These are phyloP conservation scores for Hygrophoropsis aurantiaca DNA, from an alignment of 768 basidiomycete genomes.

Conservation along the genomic window DNA sequence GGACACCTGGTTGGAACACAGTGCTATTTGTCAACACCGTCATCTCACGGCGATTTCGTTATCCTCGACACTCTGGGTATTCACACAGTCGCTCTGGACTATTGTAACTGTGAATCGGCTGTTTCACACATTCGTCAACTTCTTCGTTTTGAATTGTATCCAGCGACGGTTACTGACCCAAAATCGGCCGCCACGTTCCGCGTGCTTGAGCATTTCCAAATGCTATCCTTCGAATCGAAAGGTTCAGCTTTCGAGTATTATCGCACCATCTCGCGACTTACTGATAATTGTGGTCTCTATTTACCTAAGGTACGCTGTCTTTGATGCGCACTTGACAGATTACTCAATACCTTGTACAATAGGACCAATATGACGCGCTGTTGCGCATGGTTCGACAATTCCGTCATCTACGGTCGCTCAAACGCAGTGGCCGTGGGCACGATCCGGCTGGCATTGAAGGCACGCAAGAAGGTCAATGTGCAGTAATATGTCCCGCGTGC, in stretches of 20 bases:
- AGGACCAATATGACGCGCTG: slow-evolving; percentile 16
- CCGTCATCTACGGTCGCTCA: slow-evolving; percentile 21
- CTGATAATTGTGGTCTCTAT: no score
- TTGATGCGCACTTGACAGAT: no score
- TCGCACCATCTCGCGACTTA: slow-evolving; percentile 18
- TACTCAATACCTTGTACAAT: no score
- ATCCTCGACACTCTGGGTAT: slow-evolving; percentile 23
- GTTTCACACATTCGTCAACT: slow-evolving; percentile 8
- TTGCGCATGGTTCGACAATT: slow-evolving; percentile 16
- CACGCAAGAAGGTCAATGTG: slow-evolving; percentile 11
- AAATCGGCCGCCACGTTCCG: slow-evolving; percentile 27
- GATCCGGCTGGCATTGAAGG: slow-evolving; percentile 14
- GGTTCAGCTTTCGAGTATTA: slow-evolving; percentile 24
- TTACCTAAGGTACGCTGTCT: no score
- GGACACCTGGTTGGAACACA: slow-evolving; percentile 10
- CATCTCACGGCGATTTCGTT: background rate
- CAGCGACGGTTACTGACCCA: slow-evolving; percentile 14
- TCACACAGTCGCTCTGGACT: slow-evolving; percentile 14
- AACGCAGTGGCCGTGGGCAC: slow-evolving; percentile 24
- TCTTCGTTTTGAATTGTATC: slow-evolving; percentile 6
- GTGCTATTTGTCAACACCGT: slow-evolving; percentile 7
- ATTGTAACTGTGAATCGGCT: slow-evolving; percentile 8
- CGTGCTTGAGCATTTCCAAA: slow-evolving; percentile 20
- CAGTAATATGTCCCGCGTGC: slow-evolving; percentile 13
- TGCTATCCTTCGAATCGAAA: slow-evolving; percentile 29